Evolutionary conservation across 495 filamentous ascomycete genomes (phyloP), one percentile per base, ranked within the genome.

Genomic region (Baudoinia panamericana): DNA sequence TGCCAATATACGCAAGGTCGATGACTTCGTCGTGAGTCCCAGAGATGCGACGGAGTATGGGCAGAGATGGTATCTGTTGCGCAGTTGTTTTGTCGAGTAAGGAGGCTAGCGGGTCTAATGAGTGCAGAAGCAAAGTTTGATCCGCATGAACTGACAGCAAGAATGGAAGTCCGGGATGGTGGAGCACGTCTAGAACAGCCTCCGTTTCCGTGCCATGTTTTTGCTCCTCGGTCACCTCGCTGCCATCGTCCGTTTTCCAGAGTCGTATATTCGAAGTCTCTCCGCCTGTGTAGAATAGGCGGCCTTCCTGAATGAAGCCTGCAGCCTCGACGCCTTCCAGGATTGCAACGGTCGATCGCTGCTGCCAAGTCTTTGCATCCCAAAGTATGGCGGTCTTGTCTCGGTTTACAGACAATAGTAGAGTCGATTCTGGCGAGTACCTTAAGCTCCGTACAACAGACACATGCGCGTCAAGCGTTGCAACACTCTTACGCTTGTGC

Each of bases 1-100:
- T 73, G 1, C 86, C 76, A 41, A 94, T 70, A 53, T 85, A 93
- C 18, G 76, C 80, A 17, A 95, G 62, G 50, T 96, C 92, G 50
- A 96, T 92, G 40, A 96, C 86, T 56, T 96, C 90, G 55, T 96
- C 90, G 58, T 96, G 85, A 24, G 90, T 94, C 17, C 92, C 92
- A 15, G 88, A 93, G 48, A 96, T 88, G 13, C 82, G 73, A 41
- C 81, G 75, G 28, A 69, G 55, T 12, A 77, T 54, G 5, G 67
- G 62, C 31, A 81, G 56, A 16, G 72, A 63, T 31, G 55, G 32
- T 7, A 62, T 46, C 4, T 24, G 31, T n/a, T 20, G 9, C 10
- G 30, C 61, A 43, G 37, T 80, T 41, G 51, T 58, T 37, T 13
- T 56, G 50, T 16, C 68, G 51, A 39, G 49, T 29, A 13, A 52